phyloP scores from a whole-genome alignment of 768 basidiomycete species.

The Rhodotorula graminis region DNA sequence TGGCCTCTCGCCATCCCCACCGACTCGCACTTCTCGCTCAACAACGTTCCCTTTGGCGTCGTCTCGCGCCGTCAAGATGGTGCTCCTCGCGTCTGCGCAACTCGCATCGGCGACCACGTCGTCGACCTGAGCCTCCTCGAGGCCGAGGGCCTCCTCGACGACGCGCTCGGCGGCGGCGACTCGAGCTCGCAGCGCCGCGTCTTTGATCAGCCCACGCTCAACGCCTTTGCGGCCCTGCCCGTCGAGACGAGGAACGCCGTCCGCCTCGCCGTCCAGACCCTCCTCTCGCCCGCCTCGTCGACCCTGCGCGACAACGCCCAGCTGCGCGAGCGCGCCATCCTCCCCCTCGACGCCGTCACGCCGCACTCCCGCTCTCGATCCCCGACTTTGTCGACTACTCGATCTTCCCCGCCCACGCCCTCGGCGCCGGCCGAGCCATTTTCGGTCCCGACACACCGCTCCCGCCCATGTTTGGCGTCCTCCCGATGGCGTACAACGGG shows the following conservation, averaged over 20 bases:
- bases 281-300: not conserved
- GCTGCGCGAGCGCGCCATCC: not conserved
- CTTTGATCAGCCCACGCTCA: slow-evolving; percentile 15
- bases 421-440: slow-evolving; percentile 27
- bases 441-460: slow-evolving; percentile 16
- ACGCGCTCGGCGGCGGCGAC: not conserved
- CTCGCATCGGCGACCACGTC: slow-evolving; percentile 27
- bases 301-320: not conserved
- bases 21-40: slow-evolving; percentile 32
- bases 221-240: slow-evolving; percentile 24
- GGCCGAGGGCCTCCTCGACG: slow-evolving; percentile 1
- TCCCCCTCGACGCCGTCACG: slow-evolving; percentile 10
- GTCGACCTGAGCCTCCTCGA: slow-evolving; percentile 24
- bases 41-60: slow-evolving; percentile 39
- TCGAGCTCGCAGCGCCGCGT: not conserved
- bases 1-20: slow-evolving; percentile 10
- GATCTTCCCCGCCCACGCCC: slow-evolving; percentile 1
- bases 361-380: slow-evolving; percentile 30
- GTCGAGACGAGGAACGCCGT: slow-evolving; percentile 6
- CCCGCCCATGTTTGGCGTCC: slow-evolving; percentile 27
- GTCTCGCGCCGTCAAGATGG: slow-evolving; percentile 3
- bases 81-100: slow-evolving; percentile 5
- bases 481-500: slow-evolving; percentile 40
- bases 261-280: slow-evolving; percentile 12
- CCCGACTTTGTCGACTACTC: slow-evolving; percentile 31